Evolutionary conservation across 2,329 filamentous ascomycete genomes (phyloP), one percentile per base, ranked within the genome.

Genomic region (Cladophialophora psammophila): DNA sequence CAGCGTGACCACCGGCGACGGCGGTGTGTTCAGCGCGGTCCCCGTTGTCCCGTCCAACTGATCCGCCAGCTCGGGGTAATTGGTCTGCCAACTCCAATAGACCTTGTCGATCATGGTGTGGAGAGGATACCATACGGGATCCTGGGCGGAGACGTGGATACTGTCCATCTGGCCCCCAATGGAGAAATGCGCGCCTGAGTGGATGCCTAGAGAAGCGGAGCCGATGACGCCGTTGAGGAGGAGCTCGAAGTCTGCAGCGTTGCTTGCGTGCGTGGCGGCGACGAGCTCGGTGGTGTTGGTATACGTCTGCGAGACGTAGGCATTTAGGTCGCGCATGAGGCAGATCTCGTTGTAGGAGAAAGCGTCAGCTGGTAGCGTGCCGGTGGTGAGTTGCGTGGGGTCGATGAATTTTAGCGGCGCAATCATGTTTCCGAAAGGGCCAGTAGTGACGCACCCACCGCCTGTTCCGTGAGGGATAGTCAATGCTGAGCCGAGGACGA

Each of bases 361-460:
- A 8, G 71, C 68, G 15, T 66, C 69, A 26, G 55, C 50, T 0
- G 72, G 72, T 10, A 73, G 66, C 4, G 62, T 57, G 35, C 70
- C 70, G 20, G 56, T 68, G 26, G 57, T 53, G 12, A 73, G 69
- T 10, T 71, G 62, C 12, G 55, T 54, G 9, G 70, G 67, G 40
- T 72, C 70, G 64, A 73, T 73, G 48, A 68, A 70, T 31, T 66
- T 63, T 10, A 73, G 54, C 9, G 69, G 66, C 4, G 67, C 69
- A 57, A 61, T 67, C 65, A 69, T 62, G 53, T 74, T 71, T 50
- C 67, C 67, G 59, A 76, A 76, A 6, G 74, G 74, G 5, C 74
- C 74, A 5, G 64, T 72, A 7, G 69, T 71, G 35, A 75, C 70
- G 54, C 74, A 76, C 8, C 69, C 73, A 53, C 73, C 73, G 15